phyloP scores from a whole-genome alignment of 202 grass and related monocot genomes.

The Setaria italica region DNA sequence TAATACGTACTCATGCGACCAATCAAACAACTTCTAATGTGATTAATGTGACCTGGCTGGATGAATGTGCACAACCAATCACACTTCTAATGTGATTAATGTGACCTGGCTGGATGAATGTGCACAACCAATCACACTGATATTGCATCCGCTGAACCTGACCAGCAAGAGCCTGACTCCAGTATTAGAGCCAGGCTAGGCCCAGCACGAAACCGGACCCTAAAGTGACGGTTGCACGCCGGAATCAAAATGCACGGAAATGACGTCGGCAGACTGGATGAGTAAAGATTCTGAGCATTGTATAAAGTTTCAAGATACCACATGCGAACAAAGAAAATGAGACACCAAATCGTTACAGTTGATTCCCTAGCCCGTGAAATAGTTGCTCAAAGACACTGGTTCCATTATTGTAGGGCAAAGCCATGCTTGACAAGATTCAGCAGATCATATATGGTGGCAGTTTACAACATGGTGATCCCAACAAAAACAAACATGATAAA shows the following conservation, averaged over 20 bases:
- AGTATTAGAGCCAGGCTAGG: too few relatives aligned
- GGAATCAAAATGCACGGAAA: background rate
- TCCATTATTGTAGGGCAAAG: constrained; percentile 39
- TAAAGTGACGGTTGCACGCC: background rate
- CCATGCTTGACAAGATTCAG: constrained; percentile 17
- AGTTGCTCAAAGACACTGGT: constrained; percentile 24
- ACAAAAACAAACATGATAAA: constrained; percentile 41
- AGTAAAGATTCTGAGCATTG: background rate
- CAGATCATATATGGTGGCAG: background rate
- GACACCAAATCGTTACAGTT: background rate
- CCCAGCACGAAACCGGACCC: too few relatives aligned
- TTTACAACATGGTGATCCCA: constrained; percentile 32
- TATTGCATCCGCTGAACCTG: too few relatives aligned
- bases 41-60: too few relatives aligned
- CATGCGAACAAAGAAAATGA: background rate
- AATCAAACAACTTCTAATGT: too few relatives aligned
- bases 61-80: too few relatives aligned
- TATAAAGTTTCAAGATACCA: background rate
- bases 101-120: too few relatives aligned
- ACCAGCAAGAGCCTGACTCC: too few relatives aligned
- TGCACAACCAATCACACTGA: too few relatives aligned
- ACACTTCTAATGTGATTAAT: too few relatives aligned
- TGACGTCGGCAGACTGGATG: background rate
- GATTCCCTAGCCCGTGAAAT: background rate
- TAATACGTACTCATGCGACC: too few relatives aligned